phyloP scores from a whole-genome alignment of 192 early-diverging fungal genomes.

The Lobosporangium transversale region DNA sequence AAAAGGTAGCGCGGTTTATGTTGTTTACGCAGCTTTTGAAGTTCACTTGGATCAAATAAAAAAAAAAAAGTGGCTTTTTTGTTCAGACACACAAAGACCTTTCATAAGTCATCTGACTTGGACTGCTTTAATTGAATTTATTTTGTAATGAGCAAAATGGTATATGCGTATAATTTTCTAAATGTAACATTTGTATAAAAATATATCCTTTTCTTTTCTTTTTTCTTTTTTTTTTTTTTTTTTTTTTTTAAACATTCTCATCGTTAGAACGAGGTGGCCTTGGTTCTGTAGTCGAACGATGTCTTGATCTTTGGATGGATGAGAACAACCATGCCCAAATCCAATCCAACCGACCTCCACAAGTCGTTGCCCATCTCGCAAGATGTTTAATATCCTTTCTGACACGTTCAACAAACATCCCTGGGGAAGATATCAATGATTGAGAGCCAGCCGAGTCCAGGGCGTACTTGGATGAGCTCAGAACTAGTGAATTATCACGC shows the following conservation, averaged over 20 bases:
- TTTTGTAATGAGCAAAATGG: too few relatives aligned
- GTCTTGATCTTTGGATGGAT: constrained; percentile 30
- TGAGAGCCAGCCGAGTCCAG: neutral
- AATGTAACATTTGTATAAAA: too few relatives aligned
- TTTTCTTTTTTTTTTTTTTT: too few relatives aligned
- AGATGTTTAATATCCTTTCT: constrained; percentile 28
- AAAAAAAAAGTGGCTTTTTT: too few relatives aligned
- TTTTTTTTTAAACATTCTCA: constrained; percentile 34
- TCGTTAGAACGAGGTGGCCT: constrained; percentile 21
- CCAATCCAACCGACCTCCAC: constrained; percentile 50
- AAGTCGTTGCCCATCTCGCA: constrained; percentile 39
- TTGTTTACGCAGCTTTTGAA: too few relatives aligned
- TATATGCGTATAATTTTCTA: too few relatives aligned
- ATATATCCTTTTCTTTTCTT: too few relatives aligned
- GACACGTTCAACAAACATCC: constrained; percentile 25
- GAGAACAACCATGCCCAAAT: constrained; percentile 43
- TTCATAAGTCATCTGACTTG: too few relatives aligned
- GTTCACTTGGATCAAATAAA: too few relatives aligned
- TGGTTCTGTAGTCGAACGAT: neutral
- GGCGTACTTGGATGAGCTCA: constrained; percentile 10
- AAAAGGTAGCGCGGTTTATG: neutral
- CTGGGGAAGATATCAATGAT: neutral
- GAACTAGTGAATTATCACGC: constrained; percentile 22
- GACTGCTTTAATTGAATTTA: too few relatives aligned
- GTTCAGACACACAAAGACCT: too few relatives aligned